A percentile compares a stretch with the other conserved stretches of the same genome.
These are phyloP conservation scores for Nissolia schottii DNA, from an alignment of 306 rosid species.

Conservation along the genomic window DNA sequence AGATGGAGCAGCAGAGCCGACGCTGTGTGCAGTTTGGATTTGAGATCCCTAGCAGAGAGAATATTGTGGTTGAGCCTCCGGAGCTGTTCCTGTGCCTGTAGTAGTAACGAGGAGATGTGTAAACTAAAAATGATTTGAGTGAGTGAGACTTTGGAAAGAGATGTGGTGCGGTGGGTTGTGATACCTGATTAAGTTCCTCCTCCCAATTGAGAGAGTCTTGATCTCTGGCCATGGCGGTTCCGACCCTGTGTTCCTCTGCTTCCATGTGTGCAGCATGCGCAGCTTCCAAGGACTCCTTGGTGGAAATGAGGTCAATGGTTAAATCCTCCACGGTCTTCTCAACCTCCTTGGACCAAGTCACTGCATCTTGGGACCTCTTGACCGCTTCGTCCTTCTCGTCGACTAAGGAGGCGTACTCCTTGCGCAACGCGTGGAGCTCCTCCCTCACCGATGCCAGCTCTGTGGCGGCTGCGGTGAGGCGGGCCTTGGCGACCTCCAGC, in stretches of 20 bases:
- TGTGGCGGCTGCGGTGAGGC: slow-evolving; percentile 65
- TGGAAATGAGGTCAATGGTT: slow-evolving; percentile 79
- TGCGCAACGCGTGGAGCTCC: slow-evolving; percentile 60
- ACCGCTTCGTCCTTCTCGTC: slow-evolving; percentile 60
- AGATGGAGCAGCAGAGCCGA: slow-evolving; percentile 59
- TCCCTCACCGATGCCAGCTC: slow-evolving; percentile 64
- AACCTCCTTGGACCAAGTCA: slow-evolving; percentile 71
- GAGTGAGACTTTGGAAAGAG: too few species aligned
- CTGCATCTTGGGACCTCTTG: slow-evolving; percentile 60
- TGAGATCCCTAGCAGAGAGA: slow-evolving; percentile 61
- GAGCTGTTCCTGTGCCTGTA: slow-evolving; percentile 67
- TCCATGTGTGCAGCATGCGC: slow-evolving; percentile 95
- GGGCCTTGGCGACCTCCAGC: slow-evolving; percentile 93
- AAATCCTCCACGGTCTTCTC: slow-evolving; percentile 91
- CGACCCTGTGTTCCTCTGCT: slow-evolving; percentile 90
- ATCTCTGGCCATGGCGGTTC: slow-evolving; percentile 87
- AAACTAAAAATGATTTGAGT: too few species aligned
- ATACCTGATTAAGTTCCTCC: slow-evolving; percentile 73
- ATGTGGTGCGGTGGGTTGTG: too few species aligned
- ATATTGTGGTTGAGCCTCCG: slow-evolving; percentile 67
- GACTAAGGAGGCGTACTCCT: slow-evolving; percentile 71
- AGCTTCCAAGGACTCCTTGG: slow-evolving; percentile 74
- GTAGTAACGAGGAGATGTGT: too few species aligned
- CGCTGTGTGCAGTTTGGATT: slow-evolving; percentile 60
- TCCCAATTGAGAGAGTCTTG: slow-evolving; percentile 88